Percentiles rank a stretch among this genome's conserved stretches.
Evolutionary conservation across 2,329 filamentous ascomycete species (phyloP).

Genomic region (Claviceps digitariae): DNA sequence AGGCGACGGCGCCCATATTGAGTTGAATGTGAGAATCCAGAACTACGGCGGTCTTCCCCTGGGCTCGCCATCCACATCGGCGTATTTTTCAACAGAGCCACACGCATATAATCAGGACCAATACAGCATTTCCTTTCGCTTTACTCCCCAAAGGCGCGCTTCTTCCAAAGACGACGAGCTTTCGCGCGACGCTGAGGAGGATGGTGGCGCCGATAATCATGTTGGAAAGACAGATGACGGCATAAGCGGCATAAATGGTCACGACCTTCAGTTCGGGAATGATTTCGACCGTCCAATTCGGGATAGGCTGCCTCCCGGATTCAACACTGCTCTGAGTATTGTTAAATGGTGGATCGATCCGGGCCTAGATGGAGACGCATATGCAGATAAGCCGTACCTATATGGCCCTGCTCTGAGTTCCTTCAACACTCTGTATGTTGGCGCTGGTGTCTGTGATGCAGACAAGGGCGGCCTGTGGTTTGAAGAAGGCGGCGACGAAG

Average conservation of each 20-base stretch:
- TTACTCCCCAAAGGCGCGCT: slow-evolving; percentile 49
- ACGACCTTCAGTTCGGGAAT: slow-evolving; percentile 81
- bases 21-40: slow-evolving; percentile 62
- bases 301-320: slow-evolving; percentile 73
- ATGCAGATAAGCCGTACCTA: slow-evolving; percentile 73
- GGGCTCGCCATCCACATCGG: slow-evolving; percentile 51
- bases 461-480: slow-evolving; percentile 41
- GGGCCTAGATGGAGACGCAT: slow-evolving; percentile 77
- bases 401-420: slow-evolving; percentile 72
- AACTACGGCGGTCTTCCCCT: slow-evolving; percentile 57
- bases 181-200: background rate
- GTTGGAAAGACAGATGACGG: slow-evolving; percentile 20
- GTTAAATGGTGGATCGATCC: slow-evolving; percentile 89
- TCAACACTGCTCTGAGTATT: slow-evolving; percentile 69
- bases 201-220: slow-evolving; percentile 3
- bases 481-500: slow-evolving; percentile 51
- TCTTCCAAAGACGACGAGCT: slow-evolving; percentile 1
- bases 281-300: slow-evolving; percentile 89
- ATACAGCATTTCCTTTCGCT: slow-evolving; percentile 71
- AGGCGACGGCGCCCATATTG: slow-evolving; percentile 48
- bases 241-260: slow-evolving; percentile 55
- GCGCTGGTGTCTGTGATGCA: slow-evolving; percentile 34
- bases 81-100: slow-evolving; percentile 61
- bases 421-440: slow-evolving; percentile 65
- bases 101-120: slow-evolving; percentile 59